Evolutionary conservation across 2,329 filamentous ascomycete species (phyloP).

Genomic region (Neonectria magnoliae): DNA sequence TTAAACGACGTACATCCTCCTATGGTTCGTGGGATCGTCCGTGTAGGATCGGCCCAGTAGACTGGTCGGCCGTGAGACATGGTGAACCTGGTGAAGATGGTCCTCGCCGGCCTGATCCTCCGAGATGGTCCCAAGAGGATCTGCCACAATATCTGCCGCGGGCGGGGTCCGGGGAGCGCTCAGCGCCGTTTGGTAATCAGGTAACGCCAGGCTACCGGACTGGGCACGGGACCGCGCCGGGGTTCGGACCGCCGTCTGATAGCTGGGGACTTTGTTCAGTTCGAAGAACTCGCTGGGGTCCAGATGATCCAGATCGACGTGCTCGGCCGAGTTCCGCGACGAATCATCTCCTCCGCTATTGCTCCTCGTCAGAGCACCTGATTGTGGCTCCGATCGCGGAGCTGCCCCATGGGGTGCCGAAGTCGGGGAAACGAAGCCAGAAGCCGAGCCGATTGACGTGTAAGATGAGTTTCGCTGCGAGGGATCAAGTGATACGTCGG

Average conservation of each 20-base stretch:
- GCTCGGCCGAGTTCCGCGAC: conserved; percentile 65
- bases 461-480: conserved; percentile 58
- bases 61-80: conserved; percentile 39
- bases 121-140: conserved; percentile 46
- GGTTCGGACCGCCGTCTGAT: conserved; percentile 76
- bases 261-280: conserved; percentile 80
- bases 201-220: conserved; percentile 62
- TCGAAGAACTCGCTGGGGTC: conserved; percentile 70
- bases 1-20: conserved; percentile 34
- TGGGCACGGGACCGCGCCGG: conserved; percentile 65
- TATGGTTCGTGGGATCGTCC: conserved; percentile 36
- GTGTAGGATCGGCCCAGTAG: conserved; percentile 40
- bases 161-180: conserved; percentile 62
- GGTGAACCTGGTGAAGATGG: conserved; percentile 34
- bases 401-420: conserved; percentile 49
- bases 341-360: conserved; percentile 63
- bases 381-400: conserved; percentile 54
- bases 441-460: conserved; percentile 54
- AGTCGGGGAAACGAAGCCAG: conserved; percentile 57
- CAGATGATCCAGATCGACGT: conserved; percentile 65
- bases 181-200: conserved; percentile 73
- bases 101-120: conserved; percentile 45
- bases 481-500: conserved; percentile 70
- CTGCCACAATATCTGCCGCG: conserved; percentile 44
- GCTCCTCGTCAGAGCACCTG: conserved; percentile 61